phyloP scores from a whole-genome alignment of 805 yeast genomes.

The Candida odintsovae region DNA sequence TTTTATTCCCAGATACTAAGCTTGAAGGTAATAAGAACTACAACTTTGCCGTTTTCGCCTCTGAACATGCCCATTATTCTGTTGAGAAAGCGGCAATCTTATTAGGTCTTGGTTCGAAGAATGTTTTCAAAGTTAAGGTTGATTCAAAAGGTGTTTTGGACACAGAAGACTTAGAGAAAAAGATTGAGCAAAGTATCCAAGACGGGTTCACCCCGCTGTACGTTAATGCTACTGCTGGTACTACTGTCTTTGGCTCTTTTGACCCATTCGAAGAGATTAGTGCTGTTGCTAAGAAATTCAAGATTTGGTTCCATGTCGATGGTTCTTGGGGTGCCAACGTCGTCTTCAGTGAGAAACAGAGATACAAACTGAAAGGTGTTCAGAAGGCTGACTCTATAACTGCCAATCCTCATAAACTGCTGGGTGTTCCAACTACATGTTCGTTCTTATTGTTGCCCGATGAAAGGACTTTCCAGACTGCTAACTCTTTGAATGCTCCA shows the following conservation, averaged over 20 bases:
- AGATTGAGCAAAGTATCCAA: constrained; percentile 36
- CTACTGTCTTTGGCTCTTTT: constrained; percentile 81
- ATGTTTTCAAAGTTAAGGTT: constrained; percentile 61
- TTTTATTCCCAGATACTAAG: constrained; percentile 65
- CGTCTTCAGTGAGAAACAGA: constrained; percentile 50
- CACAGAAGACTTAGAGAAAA: constrained; percentile 36
- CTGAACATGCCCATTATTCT: constrained; percentile 72
- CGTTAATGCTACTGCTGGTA: constrained; percentile 81
- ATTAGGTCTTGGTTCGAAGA: constrained; percentile 59
- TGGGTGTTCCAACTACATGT: constrained; percentile 78
- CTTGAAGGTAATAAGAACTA: constrained; percentile 44
- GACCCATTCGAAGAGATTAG: constrained; percentile 60
- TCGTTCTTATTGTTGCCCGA: constrained; percentile 73
- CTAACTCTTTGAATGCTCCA: constrained; percentile 76
- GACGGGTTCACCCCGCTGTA: constrained; percentile 70
- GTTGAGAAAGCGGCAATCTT: constrained; percentile 78
- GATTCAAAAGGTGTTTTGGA: constrained; percentile 52
- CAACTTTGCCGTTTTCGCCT: constrained; percentile 65
- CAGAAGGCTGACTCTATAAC: constrained; percentile 72
- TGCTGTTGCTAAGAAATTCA: constrained; percentile 43
- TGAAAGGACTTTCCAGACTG: constrained; percentile 54
- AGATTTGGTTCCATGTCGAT: constrained; percentile 78
- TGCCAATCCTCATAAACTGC: constrained; percentile 80
- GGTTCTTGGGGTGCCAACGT: constrained; percentile 93
- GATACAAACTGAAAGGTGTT: constrained; percentile 47